phyloP scores from a whole-genome alignment of 108 stramenopile species.

The Nannochloropsis gaditana region DNA sequence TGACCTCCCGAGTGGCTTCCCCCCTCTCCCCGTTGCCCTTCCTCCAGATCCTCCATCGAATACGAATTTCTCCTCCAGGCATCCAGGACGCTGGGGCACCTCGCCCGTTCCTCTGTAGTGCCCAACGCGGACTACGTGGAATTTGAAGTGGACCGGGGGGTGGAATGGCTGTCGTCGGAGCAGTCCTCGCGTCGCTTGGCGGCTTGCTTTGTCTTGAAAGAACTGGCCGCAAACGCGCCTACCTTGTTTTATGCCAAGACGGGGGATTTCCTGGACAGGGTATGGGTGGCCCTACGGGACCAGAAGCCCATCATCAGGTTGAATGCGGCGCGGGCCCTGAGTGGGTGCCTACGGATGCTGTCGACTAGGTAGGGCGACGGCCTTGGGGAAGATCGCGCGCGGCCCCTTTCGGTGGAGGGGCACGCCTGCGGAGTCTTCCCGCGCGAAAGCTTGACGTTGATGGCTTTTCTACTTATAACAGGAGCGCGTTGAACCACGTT shows the following conservation, averaged over 20 bases:
- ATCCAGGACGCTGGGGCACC: slow-evolving; percentile 75
- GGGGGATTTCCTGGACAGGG: slow-evolving; percentile 75
- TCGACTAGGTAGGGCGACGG: neutral
- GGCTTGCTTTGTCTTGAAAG: slow-evolving; percentile 72
- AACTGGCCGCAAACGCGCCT: slow-evolving; percentile 81
- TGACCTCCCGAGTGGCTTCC: neutral
- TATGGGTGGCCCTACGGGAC: slow-evolving; percentile 73
- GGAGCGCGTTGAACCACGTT: slow-evolving; percentile 18
- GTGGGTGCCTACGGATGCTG: slow-evolving; percentile 54
- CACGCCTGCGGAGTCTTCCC: too few species aligned
- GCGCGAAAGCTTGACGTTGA: neutral
- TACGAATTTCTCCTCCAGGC: slow-evolving; percentile 74
- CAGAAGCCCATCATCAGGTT: slow-evolving; percentile 73
- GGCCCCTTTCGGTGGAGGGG: too few species aligned
- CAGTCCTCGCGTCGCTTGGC: slow-evolving; percentile 64
- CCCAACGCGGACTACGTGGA: slow-evolving; percentile 71
- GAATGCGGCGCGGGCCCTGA: slow-evolving; percentile 83
- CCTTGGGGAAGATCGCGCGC: too few species aligned
- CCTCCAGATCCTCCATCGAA: slow-evolving; percentile 54
- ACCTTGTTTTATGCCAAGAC: slow-evolving; percentile 80
- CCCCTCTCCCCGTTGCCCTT: neutral
- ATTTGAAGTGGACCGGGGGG: slow-evolving; percentile 74
- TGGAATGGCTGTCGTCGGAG: slow-evolving; percentile 72
- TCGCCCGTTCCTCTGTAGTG: slow-evolving; percentile 62
- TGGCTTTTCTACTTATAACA: neutral